A percentile compares a stretch with the other conserved stretches of the same genome.
Evolutionary conservation across 2,329 filamentous ascomycete species (phyloP).

Genomic region (Sporothrix schenckii): DNA sequence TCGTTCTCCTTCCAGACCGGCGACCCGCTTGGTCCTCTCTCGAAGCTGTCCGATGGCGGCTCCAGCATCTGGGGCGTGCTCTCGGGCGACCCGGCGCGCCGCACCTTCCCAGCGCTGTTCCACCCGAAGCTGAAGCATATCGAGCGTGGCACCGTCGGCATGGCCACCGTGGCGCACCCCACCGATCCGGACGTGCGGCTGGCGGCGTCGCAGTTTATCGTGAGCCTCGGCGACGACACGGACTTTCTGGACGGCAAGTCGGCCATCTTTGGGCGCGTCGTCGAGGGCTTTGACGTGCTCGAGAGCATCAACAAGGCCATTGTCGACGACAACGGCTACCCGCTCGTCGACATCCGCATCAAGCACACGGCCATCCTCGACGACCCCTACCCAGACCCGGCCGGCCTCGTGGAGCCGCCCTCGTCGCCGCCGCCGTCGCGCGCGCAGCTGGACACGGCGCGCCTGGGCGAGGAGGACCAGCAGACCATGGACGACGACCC

Average conservation of each 20-base stretch:
- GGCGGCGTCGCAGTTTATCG: conserved; percentile 89
- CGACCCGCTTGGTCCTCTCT: conserved; percentile 86
- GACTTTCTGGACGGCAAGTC: conserved; percentile 91
- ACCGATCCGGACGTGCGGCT: conserved; percentile 79
- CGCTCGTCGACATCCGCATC: conserved; percentile 91
- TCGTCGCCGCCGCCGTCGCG: conserved; percentile 79
- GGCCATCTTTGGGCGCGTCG: conserved; percentile 93
- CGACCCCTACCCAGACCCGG: conserved; percentile 85
- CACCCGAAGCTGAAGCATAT: conserved; percentile 85
- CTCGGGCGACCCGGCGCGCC: conserved; percentile 66
- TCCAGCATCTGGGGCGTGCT: conserved; percentile 89
- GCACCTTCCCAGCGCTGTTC: conserved; percentile 81
- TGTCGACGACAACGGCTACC: conserved; percentile 80
- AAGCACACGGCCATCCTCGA: conserved; percentile 90
- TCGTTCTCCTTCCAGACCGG: conserved; percentile 96
- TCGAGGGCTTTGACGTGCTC: conserved; percentile 90
- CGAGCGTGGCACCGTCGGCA: conserved; percentile 90
- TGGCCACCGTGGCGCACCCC: conserved; percentile 83
- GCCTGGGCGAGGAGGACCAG: conserved; percentile 83
- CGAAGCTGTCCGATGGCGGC: conserved; percentile 84
- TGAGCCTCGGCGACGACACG: conserved; percentile 85
- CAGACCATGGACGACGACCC: conserved; percentile 65
- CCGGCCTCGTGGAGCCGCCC: conserved; percentile 73
- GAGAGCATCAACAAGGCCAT: conserved; percentile 93
- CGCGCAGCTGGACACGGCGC: conserved; percentile 84